phyloP scores from a whole-genome alignment of 2,329 filamentous ascomycete species.

The Aspergillus jensenii region DNA sequence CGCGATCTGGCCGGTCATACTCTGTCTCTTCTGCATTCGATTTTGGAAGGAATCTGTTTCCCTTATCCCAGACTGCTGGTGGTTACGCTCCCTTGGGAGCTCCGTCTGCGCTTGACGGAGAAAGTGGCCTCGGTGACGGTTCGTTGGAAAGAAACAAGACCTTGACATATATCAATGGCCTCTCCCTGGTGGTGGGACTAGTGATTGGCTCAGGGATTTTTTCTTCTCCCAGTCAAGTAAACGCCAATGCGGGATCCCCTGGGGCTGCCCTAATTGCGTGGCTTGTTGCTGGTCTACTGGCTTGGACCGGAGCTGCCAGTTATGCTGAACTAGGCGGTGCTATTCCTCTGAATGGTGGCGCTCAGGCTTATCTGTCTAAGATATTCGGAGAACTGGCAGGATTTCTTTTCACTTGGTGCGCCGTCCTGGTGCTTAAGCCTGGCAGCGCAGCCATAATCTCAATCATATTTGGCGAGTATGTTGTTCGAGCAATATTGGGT shows the following conservation, averaged over 20 bases:
- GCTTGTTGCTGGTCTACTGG: constrained; percentile 84
- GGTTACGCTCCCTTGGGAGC: constrained; percentile 85
- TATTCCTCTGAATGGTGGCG: constrained; percentile 90
- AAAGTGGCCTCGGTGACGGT: constrained; percentile 65
- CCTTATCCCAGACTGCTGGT: constrained; percentile 77
- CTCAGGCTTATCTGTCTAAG: constrained; percentile 91
- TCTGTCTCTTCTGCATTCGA: constrained; percentile 93
- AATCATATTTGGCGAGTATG: constrained; percentile 97
- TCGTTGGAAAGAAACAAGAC: constrained; percentile 94
- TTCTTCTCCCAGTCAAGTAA: constrained; percentile 89
- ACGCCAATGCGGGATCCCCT: constrained; percentile 84
- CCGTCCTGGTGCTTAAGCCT: constrained; percentile 89
- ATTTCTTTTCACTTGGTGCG: constrained; percentile 95
- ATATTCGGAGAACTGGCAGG: constrained; percentile 93
- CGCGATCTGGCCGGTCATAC: constrained; percentile 66
- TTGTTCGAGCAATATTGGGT: constrained; percentile 83
- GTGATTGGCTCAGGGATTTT: constrained; percentile 98
- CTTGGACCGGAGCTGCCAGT: constrained; percentile 93
- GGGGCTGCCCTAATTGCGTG: constrained; percentile 90
- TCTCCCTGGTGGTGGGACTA: constrained; percentile 85
- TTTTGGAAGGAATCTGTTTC: constrained; percentile 90
- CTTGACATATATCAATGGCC: constrained; percentile 87
- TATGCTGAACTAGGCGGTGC: constrained; percentile 95
- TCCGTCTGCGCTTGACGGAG: constrained; percentile 60
- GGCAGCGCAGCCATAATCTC: constrained; percentile 91